Conservation (phyloP, 257 asterid species). For the Mitragyna speciosa region DNA sequence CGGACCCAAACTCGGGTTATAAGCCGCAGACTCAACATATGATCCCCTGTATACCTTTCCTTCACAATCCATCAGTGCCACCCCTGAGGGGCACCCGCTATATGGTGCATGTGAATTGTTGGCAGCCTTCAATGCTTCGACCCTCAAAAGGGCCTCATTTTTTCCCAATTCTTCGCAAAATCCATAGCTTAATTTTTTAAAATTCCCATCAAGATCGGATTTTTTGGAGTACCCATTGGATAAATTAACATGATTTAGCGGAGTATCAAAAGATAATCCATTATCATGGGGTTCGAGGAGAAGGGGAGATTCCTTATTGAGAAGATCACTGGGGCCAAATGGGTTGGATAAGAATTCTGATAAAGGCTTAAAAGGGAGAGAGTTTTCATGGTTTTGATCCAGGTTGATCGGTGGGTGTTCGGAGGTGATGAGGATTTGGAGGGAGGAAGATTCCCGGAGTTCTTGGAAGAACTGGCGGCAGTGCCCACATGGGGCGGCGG, state of each 20-base stretch:
- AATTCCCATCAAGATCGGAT: slow-evolving; percentile 17
- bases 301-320: slow-evolving; percentile 58
- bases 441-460: slow-evolving; percentile 54
- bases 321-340: slow-evolving; percentile 78
- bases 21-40: slow-evolving; percentile 82
- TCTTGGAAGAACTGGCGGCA: slow-evolving; percentile 94
- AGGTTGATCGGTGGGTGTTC: neutral
- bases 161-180: slow-evolving; percentile 21
- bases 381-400: neutral
- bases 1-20: slow-evolving; percentile 86
- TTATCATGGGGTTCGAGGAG: slow-evolving; percentile 63
- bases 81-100: slow-evolving; percentile 82
- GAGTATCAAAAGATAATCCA: slow-evolving; percentile 25
- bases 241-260: slow-evolving; percentile 12
- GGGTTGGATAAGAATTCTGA: slow-evolving; percentile 59
- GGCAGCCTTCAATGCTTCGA: slow-evolving; percentile 71
- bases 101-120: slow-evolving; percentile 82
- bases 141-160: slow-evolving; percentile 29
- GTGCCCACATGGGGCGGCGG: slow-evolving; percentile 97
- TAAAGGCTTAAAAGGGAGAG: slow-evolving; percentile 43
- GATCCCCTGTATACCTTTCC: slow-evolving; percentile 73
- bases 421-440: slow-evolving; percentile 51
- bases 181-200: slow-evolving; percentile 33
- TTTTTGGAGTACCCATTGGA: slow-evolving; percentile 34
- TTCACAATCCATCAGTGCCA: slow-evolving; percentile 75